Base-by-base conservation (phyloP, 164 flowering plant species). In the Umbellularia californica region DNA sequence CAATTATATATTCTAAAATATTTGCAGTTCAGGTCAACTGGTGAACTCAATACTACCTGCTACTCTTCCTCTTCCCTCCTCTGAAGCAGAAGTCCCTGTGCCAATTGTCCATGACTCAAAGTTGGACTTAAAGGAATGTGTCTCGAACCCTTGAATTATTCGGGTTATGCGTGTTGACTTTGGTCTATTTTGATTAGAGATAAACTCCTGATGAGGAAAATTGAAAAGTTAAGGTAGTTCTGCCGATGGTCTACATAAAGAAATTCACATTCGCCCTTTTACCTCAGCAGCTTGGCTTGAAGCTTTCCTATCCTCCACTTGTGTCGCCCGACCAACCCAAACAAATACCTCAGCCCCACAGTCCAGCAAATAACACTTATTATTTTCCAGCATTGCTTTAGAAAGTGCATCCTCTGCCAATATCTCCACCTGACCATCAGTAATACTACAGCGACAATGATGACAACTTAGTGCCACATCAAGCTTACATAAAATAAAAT, bases 31-130 rank as follows among this genome's bases (percentile, higher is more conserved):
- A 20, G 41, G 17, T 19, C 17, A 67, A 67, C 69, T 67, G 47
- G 28, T 41, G 28, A 67, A 67, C 70, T 66, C 69, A 60, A n/a
- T n/a, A 35, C 30, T 82, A 96, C 99, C 99, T 80, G 99, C 98
- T 73, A 96, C 99, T 88, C 90, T 96, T 78, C 98, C 98, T 78
- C 98, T 87, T 78, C 99, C 97, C 63, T 96, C 99, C 77, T 96
- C 99, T 73, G 93, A 82, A 82, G 79, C 90, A 76, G 95, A 80
- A 75, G 94, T 74, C 22, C 85, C 84, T 60, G 96, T 79, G 28
- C 98, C 98, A 35, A 86, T 76, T 70, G 99, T 94, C 99, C 99
- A 96, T 35, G 98, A 89, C 70, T 88, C 98, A 84, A 96, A 96
- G 80, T 90, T 87, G 78, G 97, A 86, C 89, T 91, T 96, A 83